phyloP scores from a whole-genome alignment of 805 yeast genomes.

The Candida fluviatilis region DNA sequence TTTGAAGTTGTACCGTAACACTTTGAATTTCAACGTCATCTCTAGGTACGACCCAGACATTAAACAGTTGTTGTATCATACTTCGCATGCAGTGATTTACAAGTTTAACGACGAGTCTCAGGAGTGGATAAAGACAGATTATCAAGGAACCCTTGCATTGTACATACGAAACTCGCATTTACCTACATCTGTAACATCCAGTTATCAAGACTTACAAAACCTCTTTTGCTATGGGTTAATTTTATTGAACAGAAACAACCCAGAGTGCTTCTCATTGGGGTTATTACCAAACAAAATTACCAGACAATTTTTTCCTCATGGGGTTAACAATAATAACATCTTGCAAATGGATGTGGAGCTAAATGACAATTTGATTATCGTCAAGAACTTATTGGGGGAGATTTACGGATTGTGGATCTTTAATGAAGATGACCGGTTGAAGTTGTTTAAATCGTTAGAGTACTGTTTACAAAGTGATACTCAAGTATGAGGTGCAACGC shows the following conservation, averaged over 20 bases:
- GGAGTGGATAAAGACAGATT: slow-evolving; percentile 70
- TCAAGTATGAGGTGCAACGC: not conserved
- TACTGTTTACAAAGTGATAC: slow-evolving; percentile 35
- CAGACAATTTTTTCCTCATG: slow-evolving; percentile 38
- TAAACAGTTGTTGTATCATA: slow-evolving; percentile 60
- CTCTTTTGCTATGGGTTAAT: slow-evolving; percentile 64
- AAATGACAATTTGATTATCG: slow-evolving; percentile 65
- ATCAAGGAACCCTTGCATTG: slow-evolving; percentile 65
- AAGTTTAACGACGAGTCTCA: slow-evolving; percentile 52
- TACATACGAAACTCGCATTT: slow-evolving; percentile 49
- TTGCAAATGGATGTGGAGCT: slow-evolving; percentile 61
- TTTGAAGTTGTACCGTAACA: slow-evolving; percentile 59
- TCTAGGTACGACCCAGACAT: slow-evolving; percentile 72
- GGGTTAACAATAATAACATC: slow-evolving; percentile 23
- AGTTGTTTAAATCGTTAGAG: slow-evolving; percentile 45
- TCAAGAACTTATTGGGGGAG: slow-evolving; percentile 63
- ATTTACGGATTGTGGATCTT: slow-evolving; percentile 79
- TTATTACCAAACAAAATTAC: slow-evolving; percentile 53
- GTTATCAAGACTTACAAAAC: slow-evolving; percentile 34
- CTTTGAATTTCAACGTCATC: slow-evolving; percentile 71
- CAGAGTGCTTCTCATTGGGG: slow-evolving; percentile 71
- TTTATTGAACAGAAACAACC: slow-evolving; percentile 61
- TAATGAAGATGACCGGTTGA: slow-evolving; percentile 60
- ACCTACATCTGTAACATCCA: slow-evolving; percentile 13
- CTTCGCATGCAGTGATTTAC: slow-evolving; percentile 71